Evolutionary conservation across 2,329 filamentous ascomycete species (phyloP).

Genomic region (Venturia oleaginea): DNA sequence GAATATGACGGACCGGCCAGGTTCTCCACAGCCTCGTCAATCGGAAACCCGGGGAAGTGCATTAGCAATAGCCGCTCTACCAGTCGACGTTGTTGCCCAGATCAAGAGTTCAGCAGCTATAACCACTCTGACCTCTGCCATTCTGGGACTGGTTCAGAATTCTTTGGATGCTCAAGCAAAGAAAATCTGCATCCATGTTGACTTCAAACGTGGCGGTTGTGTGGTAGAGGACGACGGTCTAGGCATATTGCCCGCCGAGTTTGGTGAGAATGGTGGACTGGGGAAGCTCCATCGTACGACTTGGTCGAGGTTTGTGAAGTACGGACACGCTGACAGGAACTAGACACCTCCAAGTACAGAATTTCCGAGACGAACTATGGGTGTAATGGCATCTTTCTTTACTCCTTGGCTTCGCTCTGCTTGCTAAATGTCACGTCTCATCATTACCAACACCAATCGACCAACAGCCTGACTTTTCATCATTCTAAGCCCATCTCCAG

Average conservation of each 20-base stretch:
- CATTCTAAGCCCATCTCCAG: slow-evolving; percentile 58
- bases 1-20: background rate
- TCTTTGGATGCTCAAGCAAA: slow-evolving; percentile 70
- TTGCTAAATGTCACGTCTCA: slow-evolving; percentile 69
- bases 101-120: slow-evolving; percentile 80
- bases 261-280: slow-evolving; percentile 59
- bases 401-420: slow-evolving; percentile 66
- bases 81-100: slow-evolving; percentile 61
- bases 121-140: slow-evolving; percentile 61
- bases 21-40: background rate
- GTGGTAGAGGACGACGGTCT: slow-evolving; percentile 74
- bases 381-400: slow-evolving; percentile 63
- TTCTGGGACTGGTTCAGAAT: slow-evolving; percentile 69
- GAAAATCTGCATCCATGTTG: slow-evolving; percentile 60
- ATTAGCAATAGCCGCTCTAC: slow-evolving; percentile 41
- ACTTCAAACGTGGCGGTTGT: slow-evolving; percentile 69
- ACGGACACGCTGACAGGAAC: slow-evolving; percentile 16
- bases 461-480: slow-evolving; percentile 61
- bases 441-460: slow-evolving; percentile 49
- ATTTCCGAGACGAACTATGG: slow-evolving; percentile 44
- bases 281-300: slow-evolving; percentile 61
- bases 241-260: slow-evolving; percentile 68
- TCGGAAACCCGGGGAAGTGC: slow-evolving; percentile 1
- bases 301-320: too few species aligned
- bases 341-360: slow-evolving; percentile 69